Conservation (phyloP, 2,329 filamentous ascomycete genomes). For the Geosmithia morbida region DNA sequence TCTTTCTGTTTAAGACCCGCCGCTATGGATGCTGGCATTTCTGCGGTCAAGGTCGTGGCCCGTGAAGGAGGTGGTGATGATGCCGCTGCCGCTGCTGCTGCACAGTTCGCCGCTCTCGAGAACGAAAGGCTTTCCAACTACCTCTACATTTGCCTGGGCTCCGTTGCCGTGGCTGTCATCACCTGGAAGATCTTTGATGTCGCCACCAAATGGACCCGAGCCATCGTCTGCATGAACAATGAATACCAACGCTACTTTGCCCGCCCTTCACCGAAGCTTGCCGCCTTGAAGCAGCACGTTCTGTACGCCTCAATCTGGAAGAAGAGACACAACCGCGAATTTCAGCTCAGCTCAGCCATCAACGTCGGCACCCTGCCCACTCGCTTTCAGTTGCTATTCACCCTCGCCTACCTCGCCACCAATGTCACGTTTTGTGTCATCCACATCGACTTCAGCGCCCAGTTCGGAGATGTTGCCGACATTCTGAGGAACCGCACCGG, state of each 20-base stretch:
- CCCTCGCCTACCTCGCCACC: slow-evolving; percentile 38
- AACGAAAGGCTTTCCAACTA: slow-evolving; percentile 44
- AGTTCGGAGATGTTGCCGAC: slow-evolving; percentile 25
- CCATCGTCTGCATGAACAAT: slow-evolving; percentile 62
- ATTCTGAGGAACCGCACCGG: slow-evolving; percentile 56
- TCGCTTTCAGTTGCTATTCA: slow-evolving; percentile 41
- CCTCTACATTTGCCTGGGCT: slow-evolving; percentile 48
- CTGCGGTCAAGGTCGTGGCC: not conserved
- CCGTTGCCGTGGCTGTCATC: slow-evolving; percentile 47
- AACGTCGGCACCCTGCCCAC: slow-evolving; percentile 47
- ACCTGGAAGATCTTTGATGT: slow-evolving; percentile 50
- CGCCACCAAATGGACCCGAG: slow-evolving; percentile 54
- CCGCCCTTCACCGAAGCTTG: slow-evolving; percentile 31
- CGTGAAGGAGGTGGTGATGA: not conserved
- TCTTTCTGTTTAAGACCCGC: not conserved
- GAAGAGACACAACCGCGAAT: slow-evolving; percentile 51
- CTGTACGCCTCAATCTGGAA: slow-evolving; percentile 50
- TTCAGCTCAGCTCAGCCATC: slow-evolving; percentile 40
- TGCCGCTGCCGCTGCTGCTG: not conserved
- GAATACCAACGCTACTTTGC: slow-evolving; percentile 71
- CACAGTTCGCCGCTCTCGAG: slow-evolving; percentile 2
- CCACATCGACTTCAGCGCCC: slow-evolving; percentile 42
- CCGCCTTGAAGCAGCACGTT: slow-evolving; percentile 61
- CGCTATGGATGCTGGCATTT: slow-evolving; percentile 4
- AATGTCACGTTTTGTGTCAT: slow-evolving; percentile 54